Evolutionary conservation across 2,329 filamentous ascomycete species (phyloP).

Genomic region (Leptographium lundbergii): DNA sequence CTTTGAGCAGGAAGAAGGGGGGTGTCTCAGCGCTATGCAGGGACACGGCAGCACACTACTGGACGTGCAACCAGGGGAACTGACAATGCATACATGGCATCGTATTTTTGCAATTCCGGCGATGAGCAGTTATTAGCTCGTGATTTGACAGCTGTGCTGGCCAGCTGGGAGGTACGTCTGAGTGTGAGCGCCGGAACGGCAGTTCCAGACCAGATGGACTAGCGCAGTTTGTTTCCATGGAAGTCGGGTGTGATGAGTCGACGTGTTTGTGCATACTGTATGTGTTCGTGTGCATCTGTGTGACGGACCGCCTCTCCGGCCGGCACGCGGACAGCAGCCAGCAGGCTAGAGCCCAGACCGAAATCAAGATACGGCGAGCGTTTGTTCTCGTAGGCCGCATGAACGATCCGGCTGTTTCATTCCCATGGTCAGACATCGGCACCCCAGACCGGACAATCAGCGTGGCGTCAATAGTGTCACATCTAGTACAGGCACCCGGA

Average conservation of each 20-base stretch:
- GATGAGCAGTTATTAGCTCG: not conserved
- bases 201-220: not conserved
- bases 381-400: not conserved
- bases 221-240: not conserved
- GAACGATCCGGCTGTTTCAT: not conserved
- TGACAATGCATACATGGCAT: not conserved
- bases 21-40: not conserved
- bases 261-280: not conserved
- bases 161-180: not conserved
- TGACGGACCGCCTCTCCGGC: not conserved
- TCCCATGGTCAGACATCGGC: not conserved
- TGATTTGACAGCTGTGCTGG: not conserved
- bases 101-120: not conserved
- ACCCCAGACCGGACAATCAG: not conserved
- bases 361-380: not conserved
- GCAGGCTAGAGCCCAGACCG: not conserved
- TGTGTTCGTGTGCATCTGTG: not conserved
- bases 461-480: not conserved
- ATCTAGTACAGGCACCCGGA: no score
- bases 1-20: not conserved
- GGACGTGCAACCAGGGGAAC: not conserved
- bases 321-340: not conserved
- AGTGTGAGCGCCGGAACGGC: not conserved
- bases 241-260: not conserved
- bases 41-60: not conserved